Percentiles rank a stretch among this genome's conserved stretches.
phyloP scores from a whole-genome alignment of 2,329 filamentous ascomycete genomes.

The Aspergillus neoniger region DNA sequence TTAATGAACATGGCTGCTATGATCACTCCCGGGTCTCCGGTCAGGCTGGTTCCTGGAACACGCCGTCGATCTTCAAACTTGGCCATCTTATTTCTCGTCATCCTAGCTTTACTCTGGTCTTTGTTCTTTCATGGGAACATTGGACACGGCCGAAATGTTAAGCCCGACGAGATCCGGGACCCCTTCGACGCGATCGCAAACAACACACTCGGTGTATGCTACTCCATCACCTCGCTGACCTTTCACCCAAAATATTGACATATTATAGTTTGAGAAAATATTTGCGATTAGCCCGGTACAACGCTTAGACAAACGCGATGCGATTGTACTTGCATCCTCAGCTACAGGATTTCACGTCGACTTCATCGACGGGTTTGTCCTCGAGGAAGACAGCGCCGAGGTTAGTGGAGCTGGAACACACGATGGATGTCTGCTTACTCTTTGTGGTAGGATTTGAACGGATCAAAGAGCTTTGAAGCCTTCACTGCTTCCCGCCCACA shows the following conservation, averaged over 20 bases:
- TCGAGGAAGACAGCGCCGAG: not conserved
- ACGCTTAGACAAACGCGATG: not conserved
- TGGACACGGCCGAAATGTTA: not conserved
- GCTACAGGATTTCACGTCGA: not conserved
- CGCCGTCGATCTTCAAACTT: not conserved
- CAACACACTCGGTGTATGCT: not conserved
- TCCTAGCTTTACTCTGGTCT: not conserved
- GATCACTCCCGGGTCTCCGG: not conserved
- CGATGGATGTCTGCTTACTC: not conserved
- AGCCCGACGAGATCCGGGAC: not conserved
- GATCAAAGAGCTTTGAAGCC: not conserved
- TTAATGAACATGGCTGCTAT: not conserved
- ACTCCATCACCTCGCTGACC: no score
- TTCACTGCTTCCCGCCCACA: not conserved
- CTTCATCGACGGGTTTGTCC: not conserved
- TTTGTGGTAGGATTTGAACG: not conserved
- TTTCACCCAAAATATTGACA: not conserved
- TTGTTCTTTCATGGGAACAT: not conserved
- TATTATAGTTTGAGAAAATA: not conserved
- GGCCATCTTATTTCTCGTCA: not conserved
- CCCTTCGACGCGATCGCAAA: not conserved
- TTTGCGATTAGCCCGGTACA: not conserved
- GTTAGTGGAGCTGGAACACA: not conserved
- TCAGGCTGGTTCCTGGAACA: not conserved
- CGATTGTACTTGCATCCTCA: not conserved